Base-by-base conservation (phyloP, 2,329 filamentous ascomycete genomes). In the Penicillium freii region DNA sequence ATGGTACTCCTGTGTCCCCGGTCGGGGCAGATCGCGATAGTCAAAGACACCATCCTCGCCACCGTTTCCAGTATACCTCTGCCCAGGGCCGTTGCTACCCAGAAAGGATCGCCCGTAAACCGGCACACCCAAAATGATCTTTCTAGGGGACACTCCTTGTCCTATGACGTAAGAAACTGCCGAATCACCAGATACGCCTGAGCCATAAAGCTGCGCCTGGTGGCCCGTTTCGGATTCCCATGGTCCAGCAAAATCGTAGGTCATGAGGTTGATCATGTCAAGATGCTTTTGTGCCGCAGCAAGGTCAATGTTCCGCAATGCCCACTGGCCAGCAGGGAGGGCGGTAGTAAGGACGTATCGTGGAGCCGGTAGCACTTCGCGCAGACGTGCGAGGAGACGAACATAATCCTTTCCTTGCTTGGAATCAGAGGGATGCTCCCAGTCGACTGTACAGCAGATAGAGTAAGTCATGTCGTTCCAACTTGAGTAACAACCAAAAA, bases 201-300 rank as follows among this genome's bases (percentile, higher is more conserved):
- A 76, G 1, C 83, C 79, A 68, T 87, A 90, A 1, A 94, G 82
- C 69, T 92, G 89, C 5, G 89, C 84, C 54, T 93, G 90, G 71
- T 93, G 88, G 7, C 89, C 90, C 45, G 84, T 84, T 56, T 82
- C 82, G 31, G 78, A 71, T 1, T 83, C 84, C 89, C 89, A 92
- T 4, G 84, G 79, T 1, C 90, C 89, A 27, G 83, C 86, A 68
- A 92, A 90, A 72, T 94, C 90, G 73, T 92, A 94, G 1, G 89
- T 84, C 83, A 89, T 91, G 36, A 94, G 77, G 71, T 93, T 93
- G 71, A 94, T 77, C 61, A 87, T 82, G 72, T 93, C 89, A 36
- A 94, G 79, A 64, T 89, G 86, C 45, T 83, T 76, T 49, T 87
- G 81, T 11, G 87, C 84, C 56, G 80, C 77, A 23, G 73, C 76